Evolutionary conservation across 108 stramenopile species (phyloP).

Genomic region (Chaetoceros muelleri): DNA sequence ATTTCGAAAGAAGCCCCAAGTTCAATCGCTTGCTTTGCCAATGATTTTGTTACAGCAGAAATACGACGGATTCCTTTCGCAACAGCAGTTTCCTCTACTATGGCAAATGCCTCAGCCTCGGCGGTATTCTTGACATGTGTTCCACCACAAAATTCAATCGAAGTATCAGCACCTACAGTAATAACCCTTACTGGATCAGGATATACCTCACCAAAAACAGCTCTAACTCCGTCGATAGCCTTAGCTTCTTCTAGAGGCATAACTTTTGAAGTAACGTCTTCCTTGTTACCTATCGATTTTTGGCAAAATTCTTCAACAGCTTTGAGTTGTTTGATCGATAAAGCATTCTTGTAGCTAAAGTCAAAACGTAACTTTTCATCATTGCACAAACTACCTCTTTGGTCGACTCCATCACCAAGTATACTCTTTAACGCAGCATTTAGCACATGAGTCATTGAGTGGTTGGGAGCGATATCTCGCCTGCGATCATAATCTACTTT

Average conservation of each 20-base stretch:
- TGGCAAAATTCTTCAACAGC: constrained; percentile 82
- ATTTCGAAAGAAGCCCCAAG: constrained; percentile 50
- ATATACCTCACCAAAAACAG: constrained; percentile 98
- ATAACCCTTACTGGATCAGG: constrained; percentile 98
- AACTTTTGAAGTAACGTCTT: constrained; percentile 51
- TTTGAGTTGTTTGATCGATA: constrained; percentile 72
- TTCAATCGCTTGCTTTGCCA: constrained; percentile 45
- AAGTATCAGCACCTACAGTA: constrained; percentile 68
- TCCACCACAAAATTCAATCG: constrained; percentile 88
- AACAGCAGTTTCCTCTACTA: constrained; percentile 74
- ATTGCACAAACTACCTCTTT: constrained; percentile 84
- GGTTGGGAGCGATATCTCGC: constrained; percentile 88
- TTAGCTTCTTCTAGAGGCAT: constrained; percentile 75
- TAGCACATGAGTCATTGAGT: constrained; percentile 98
- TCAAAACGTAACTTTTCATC: constrained; percentile 97
- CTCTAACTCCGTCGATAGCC: constrained; percentile 83
- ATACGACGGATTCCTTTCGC: constrained; percentile 86
- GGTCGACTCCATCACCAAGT: constrained; percentile 73
- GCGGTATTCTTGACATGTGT: constrained; percentile 72
- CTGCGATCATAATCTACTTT: constrained; percentile 91
- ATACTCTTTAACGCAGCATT: constrained; percentile 95
- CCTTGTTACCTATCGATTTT: constrained; percentile 45
- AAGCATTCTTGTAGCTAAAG: constrained; percentile 84
- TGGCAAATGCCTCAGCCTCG: constrained; percentile 69
- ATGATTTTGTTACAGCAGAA: constrained; percentile 51